Evolutionary conservation across 2,329 filamentous ascomycete genomes (phyloP), one percentile per base, ranked within the genome.

Genomic region (Phialophora chinensis): DNA sequence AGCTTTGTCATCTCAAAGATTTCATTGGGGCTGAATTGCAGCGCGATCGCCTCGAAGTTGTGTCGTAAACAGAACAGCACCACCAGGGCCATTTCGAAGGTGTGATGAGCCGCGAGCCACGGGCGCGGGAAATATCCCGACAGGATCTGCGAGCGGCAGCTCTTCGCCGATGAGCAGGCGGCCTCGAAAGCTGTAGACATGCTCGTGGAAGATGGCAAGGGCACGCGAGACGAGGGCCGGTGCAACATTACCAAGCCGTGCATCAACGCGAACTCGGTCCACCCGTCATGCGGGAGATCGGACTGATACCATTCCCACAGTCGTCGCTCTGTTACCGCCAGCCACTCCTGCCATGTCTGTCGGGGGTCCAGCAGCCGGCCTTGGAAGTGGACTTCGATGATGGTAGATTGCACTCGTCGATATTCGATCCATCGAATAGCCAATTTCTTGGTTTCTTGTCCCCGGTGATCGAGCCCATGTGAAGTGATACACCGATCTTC

Each of bases 1-100:
- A 68, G 63, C 61, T 75, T 75, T 25, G 71, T 69, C 53, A 68
- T 70, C 20, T 74, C 71, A 52, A 74, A 73, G 35, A 74, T 70
- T 4, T 73, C 65, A 7, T 60, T 56, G 3, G 68, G 20, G 2
- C 53, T 63, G 55, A 69, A 72, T 12, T 60, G 61, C 35, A 58
- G 59, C 10, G 60, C 57, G 52, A 74, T 73, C 33, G 66, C 69
- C 4, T 65, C 60, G 60, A 69, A 71, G 62, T 66, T 68, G 59
- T 74, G 68, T 17, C 73, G 70, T 35, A 75, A 64, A 52, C 72
- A 72, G 42, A 72, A 74, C 10, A 75, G 59, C 5, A 71, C 67
- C 3, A 74, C 20, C 66, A 70, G 64, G 20, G 68, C 66, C 25
- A 53, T 66, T 47, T 69, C 66, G n/a, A 63, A 59, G 42, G 64